Evolutionary conservation across 2,329 filamentous ascomycete species (phyloP).

Genomic region (Venturia oleaginea): DNA sequence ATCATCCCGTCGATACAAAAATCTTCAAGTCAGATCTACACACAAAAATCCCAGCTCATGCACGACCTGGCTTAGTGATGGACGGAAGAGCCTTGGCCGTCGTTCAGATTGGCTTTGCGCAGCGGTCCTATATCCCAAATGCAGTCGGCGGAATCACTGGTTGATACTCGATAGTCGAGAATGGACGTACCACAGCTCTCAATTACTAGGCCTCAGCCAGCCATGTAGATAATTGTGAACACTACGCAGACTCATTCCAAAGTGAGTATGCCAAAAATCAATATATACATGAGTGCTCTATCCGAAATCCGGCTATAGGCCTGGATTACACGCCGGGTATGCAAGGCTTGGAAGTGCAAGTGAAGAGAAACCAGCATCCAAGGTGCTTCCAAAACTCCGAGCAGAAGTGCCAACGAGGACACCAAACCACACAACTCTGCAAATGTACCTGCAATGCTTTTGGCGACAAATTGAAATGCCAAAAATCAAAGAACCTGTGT

Average conservation of each 20-base stretch:
- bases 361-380: neutral
- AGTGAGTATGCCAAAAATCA: neutral
- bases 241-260: neutral
- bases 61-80: neutral
- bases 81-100: neutral
- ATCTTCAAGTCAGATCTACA: neutral
- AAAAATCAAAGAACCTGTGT: neutral
- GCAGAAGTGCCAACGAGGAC: neutral
- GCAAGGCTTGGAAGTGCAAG: slow-evolving; percentile 1
- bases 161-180: neutral
- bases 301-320: neutral
- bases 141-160: neutral
- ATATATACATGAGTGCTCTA: neutral
- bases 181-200: neutral
- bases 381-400: slow-evolving; percentile 1
- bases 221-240: neutral
- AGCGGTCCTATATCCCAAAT: neutral
- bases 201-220: neutral
- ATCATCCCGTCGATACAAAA: neutral
- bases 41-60: neutral
- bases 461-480: neutral
- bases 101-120: neutral
- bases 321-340: neutral
- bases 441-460: slow-evolving; percentile 6
- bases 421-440: neutral